Percentiles rank a stretch among this genome's conserved stretches.
Evolutionary conservation across 495 filamentous ascomycete genomes (phyloP).

Genomic region (Cladorrhinum samala): DNA sequence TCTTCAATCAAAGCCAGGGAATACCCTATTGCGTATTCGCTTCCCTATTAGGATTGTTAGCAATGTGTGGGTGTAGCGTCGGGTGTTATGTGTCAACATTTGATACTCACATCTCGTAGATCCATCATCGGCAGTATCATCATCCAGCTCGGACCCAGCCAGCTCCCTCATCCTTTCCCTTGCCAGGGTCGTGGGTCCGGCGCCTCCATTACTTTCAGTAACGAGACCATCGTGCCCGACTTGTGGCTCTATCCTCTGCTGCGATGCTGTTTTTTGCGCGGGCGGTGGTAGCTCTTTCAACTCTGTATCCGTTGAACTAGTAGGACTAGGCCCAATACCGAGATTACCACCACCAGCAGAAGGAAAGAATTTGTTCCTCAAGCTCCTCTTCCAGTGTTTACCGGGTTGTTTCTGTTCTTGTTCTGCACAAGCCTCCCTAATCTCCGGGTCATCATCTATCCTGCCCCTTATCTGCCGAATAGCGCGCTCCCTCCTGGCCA

Average conservation of each 20-base stretch:
- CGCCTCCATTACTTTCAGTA: no score
- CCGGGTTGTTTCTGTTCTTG: constrained; percentile 1
- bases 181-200: constrained; percentile 9
- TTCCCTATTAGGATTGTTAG: constrained; percentile 14
- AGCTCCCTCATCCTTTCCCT: constrained; percentile 29
- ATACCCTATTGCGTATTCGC: constrained; percentile 18
- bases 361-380: no score
- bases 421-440: no score
- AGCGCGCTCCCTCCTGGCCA: constrained; percentile 68
- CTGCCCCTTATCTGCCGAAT: constrained; percentile 38
- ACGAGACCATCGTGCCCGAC: no score
- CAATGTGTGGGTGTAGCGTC: no score
- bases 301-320: background rate
- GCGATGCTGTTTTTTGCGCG: background rate
- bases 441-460: constrained; percentile 17
- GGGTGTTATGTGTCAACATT: no score
- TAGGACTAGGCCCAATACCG: no score
- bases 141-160: constrained; percentile 20
- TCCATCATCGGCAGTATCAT: constrained; percentile 7
- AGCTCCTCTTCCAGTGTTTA: background rate
- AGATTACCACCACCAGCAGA: no score
- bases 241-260: constrained; percentile 1
- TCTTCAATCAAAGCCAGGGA: constrained; percentile 24
- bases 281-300: background rate
- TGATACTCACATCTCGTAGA: constrained; percentile 22